A percentile compares a stretch with the other conserved stretches of the same genome.
phyloP scores from a whole-genome alignment of 148 eudicot species.

The Heliosperma pusillum region DNA sequence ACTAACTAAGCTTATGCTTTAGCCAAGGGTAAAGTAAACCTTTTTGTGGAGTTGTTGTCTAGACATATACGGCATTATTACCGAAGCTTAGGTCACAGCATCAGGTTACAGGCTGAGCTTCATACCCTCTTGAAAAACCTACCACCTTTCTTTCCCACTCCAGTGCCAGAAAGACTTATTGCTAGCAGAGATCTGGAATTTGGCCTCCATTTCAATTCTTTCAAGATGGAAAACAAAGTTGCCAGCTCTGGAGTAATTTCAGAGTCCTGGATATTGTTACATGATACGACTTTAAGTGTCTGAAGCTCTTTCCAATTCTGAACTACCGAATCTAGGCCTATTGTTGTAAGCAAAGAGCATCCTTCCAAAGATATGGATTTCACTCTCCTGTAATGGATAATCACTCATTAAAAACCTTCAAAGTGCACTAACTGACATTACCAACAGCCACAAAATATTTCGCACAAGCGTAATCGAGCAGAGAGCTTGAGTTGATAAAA shows the following conservation, averaged over 20 bases:
- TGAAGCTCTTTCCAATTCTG: slow-evolving; percentile 73
- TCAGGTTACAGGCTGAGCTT: slow-evolving; percentile 30
- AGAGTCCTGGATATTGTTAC: slow-evolving; percentile 76
- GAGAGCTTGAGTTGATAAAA: no score
- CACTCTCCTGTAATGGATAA: slow-evolving; percentile 47
- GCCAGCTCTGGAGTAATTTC: slow-evolving; percentile 79
- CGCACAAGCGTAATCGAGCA: background rate
- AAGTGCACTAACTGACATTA: background rate
- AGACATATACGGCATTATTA: slow-evolving; percentile 12
- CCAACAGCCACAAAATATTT: background rate
- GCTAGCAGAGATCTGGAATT: slow-evolving; percentile 71
- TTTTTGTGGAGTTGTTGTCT: slow-evolving; percentile 11
- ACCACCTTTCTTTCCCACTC: slow-evolving; percentile 82
- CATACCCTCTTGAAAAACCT: slow-evolving; percentile 62
- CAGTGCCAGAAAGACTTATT: slow-evolving; percentile 72
- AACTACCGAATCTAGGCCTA: slow-evolving; percentile 72
- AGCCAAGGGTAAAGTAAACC: background rate
- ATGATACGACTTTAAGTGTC: slow-evolving; percentile 71
- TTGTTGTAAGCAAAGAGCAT: slow-evolving; percentile 75
- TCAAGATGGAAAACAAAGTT: slow-evolving; percentile 61
- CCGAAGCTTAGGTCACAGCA: slow-evolving; percentile 23
- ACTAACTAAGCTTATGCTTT: slow-evolving; percentile 5
- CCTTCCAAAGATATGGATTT: slow-evolving; percentile 73
- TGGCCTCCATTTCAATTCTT: slow-evolving; percentile 91
- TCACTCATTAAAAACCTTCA: slow-evolving; percentile 8